Conservation (phyloP, 148 eudicot genomes). For the Suaeda aralocaspica region DNA sequence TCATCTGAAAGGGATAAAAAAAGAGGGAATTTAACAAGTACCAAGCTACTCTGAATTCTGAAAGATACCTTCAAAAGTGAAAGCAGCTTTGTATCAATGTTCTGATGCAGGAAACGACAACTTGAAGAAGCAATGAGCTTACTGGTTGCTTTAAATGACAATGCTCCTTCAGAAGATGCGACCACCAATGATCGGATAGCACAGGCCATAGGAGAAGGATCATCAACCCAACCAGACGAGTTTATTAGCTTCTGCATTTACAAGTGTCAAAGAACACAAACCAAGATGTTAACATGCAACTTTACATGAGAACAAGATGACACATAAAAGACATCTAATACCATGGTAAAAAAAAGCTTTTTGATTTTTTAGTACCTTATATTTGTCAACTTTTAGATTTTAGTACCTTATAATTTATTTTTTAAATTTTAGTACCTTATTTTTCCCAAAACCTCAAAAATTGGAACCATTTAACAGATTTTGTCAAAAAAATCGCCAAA, state of each 20-base stretch:
- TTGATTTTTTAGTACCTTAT: no score
- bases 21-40: not conserved
- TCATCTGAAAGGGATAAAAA: not conserved
- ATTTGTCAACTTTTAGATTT: no score
- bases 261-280: slow-evolving; percentile 29
- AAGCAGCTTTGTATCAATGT: slow-evolving; percentile 75
- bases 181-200: slow-evolving; percentile 50
- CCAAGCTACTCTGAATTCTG: not conserved
- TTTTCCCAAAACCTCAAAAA: no score
- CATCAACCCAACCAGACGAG: slow-evolving; percentile 66
- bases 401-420: no score
- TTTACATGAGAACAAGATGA: not conserved
- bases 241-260: slow-evolving; percentile 76
- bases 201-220: slow-evolving; percentile 78
- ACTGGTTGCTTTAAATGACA: slow-evolving; percentile 69
- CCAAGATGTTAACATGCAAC: slow-evolving; percentile 15
- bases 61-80: slow-evolving; percentile 73
- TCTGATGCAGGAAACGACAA: slow-evolving; percentile 58
- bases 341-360: no score
- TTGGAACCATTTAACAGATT: no score
- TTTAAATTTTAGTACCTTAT: no score
- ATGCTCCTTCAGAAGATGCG: slow-evolving; percentile 51
- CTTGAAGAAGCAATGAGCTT: slow-evolving; percentile 65
- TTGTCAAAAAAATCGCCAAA: no score
- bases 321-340: not conserved